Evolutionary conservation across 2,329 filamentous ascomycete species (phyloP).

Genomic region (Dothideomycetes sp.): DNA sequence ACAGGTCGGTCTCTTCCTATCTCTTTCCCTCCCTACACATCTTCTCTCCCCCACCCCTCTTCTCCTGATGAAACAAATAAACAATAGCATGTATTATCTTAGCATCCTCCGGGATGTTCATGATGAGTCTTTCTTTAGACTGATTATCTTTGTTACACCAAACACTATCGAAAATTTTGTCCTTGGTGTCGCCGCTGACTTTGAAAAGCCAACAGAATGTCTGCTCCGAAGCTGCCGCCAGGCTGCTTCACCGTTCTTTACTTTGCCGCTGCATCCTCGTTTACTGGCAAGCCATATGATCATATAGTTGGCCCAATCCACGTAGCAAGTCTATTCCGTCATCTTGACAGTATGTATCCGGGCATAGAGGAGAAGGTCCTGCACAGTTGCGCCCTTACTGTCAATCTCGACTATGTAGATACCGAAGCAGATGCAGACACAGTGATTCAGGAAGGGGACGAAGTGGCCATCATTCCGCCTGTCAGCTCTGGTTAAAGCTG

Average conservation of each 20-base stretch:
- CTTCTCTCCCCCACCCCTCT: slow-evolving; percentile 15
- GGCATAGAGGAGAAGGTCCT: slow-evolving; percentile 63
- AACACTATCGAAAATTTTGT: too few relatives aligned
- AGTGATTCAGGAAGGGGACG: slow-evolving; percentile 62
- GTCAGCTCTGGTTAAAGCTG: slow-evolving; percentile 66
- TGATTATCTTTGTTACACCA: neutral
- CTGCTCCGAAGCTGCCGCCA: slow-evolving; percentile 39
- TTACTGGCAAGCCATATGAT: slow-evolving; percentile 60
- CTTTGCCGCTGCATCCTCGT: slow-evolving; percentile 67
- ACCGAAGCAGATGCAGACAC: slow-evolving; percentile 42
- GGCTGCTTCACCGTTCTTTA: slow-evolving; percentile 74
- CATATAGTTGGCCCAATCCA: slow-evolving; percentile 56
- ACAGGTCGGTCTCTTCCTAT: slow-evolving; percentile 2
- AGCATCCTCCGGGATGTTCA: slow-evolving; percentile 21
- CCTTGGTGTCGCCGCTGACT: too few relatives aligned
- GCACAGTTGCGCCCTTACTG: slow-evolving; percentile 63
- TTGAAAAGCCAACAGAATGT: too few relatives aligned
- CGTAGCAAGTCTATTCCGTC: slow-evolving; percentile 53
- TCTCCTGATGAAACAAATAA: slow-evolving; percentile 25
- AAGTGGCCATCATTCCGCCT: slow-evolving; percentile 79
- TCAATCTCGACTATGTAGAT: slow-evolving; percentile 77
- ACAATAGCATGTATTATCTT: slow-evolving; percentile 42
- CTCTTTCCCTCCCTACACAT: neutral
- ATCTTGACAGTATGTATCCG: slow-evolving; percentile 59
- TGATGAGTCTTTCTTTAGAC: slow-evolving; percentile 8